Base-by-base conservation (phyloP, 768 basidiomycete species). In the Obba rivulosa region DNA sequence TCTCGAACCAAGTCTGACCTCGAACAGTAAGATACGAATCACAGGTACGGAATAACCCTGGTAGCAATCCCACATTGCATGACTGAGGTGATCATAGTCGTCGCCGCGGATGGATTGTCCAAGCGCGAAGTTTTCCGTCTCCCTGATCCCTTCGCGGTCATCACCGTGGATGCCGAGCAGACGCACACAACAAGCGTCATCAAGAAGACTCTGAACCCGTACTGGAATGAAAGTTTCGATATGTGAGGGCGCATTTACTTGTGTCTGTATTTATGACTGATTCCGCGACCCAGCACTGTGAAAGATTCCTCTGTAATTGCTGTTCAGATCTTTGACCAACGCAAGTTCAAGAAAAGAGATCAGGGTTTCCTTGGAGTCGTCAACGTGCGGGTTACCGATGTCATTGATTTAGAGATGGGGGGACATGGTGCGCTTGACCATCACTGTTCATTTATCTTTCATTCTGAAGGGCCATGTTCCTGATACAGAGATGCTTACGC, bases 201-300 rank as follows among this genome's bases (percentile, higher is more conserved):
- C 62, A 97, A 92, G 76, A 94, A 91, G 71, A 92, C 91, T 0
- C 68, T 93, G 41, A 93, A 92, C 68, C 89, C 93, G 0, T 94
- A 95, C 67, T 96, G 93, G 93, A 95, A 92, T 63, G 95, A 97
- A 72, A 89, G 87, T 62, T 98, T 99, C 67, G 95, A 98, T 63
- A 87, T 99, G 94, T 95, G 53, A 61, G 87, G 65, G 2, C 21
- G 34, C 24, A 5, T 8, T 20, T 22, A 20, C 17, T 8, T 2
- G 24, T 13, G 14, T 17, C 2, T 16, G 14, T 38, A 11, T 31
- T 13, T 31, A 7, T 20, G 21, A 11, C 39, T 53, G 50, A 52
- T 47, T 50, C 23, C 35, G 45, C 55, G 39, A 49, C 47, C 21
- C 58, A 97, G 94, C 57, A 89, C 80, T 44, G 95, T 96, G 63